phyloP scores from a whole-genome alignment of 1,139 yeast species.

The Nakaseomyces sp. region DNA sequence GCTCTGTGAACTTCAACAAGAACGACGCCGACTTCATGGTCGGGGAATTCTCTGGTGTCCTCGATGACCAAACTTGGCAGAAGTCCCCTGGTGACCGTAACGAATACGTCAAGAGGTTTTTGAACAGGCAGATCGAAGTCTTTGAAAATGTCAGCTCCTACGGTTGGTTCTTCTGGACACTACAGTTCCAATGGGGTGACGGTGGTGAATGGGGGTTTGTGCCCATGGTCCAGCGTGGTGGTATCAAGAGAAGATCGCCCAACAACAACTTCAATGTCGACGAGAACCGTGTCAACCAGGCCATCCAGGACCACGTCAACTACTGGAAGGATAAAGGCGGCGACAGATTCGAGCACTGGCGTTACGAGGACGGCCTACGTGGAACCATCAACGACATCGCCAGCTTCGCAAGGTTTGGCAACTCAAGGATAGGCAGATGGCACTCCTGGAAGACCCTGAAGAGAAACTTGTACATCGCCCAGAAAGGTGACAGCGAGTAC shows the following conservation, averaged over 20 bases:
- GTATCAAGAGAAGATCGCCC: slow-evolving; percentile 35
- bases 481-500: slow-evolving; percentile 47
- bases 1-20: slow-evolving; percentile 43
- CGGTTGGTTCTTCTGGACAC: slow-evolving; percentile 88
- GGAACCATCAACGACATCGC: slow-evolving; percentile 67
- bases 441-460: slow-evolving; percentile 58
- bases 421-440: slow-evolving; percentile 64
- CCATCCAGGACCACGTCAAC: slow-evolving; percentile 41
- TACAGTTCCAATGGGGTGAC: slow-evolving; percentile 73
- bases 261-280: slow-evolving; percentile 36
- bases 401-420: slow-evolving; percentile 58
- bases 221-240: slow-evolving; percentile 65
- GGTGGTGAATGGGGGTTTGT: slow-evolving; percentile 96
- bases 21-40: slow-evolving; percentile 63
- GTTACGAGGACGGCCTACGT: slow-evolving; percentile 67
- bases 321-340: slow-evolving; percentile 59
- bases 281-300: slow-evolving; percentile 38
- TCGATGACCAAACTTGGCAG: slow-evolving; percentile 70
- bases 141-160: slow-evolving; percentile 46
- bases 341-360: slow-evolving; percentile 67
- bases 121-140: slow-evolving; percentile 37
- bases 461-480: slow-evolving; percentile 46
- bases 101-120: slow-evolving; percentile 38
- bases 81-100: slow-evolving; percentile 42
- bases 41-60: slow-evolving; percentile 87